A percentile compares a stretch with the other conserved stretches of the same genome.
Evolutionary conservation across 257 asterid genomes (phyloP).

Genomic region (Henckelia pumila): DNA sequence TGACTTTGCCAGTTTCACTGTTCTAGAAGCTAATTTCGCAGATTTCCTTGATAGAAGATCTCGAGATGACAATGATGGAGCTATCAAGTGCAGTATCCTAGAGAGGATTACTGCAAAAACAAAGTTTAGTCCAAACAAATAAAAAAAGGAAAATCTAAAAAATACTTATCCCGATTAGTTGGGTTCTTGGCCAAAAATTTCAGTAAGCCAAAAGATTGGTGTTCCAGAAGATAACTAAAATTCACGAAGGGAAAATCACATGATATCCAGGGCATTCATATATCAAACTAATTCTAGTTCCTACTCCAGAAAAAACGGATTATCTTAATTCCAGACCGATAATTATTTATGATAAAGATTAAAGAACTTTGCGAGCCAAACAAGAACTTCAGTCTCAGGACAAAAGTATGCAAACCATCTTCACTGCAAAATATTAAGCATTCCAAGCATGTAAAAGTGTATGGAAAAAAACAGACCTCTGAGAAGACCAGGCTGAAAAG

Average conservation of each 20-base stretch:
- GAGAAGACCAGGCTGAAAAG: constrained; percentile 72
- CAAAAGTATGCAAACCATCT: not conserved
- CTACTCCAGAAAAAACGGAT: not conserved
- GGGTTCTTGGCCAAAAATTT: not conserved
- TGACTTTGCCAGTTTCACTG: constrained; percentile 63
- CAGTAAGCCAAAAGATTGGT: not conserved
- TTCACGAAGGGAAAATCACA: not conserved
- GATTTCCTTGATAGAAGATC: constrained; percentile 53
- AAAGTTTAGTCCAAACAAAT: constrained; percentile 19
- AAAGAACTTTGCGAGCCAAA: not conserved
- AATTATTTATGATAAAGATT: constrained; percentile 3
- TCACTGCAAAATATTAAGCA: constrained; percentile 2
- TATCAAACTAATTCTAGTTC: not conserved
- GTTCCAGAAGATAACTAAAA: not conserved
- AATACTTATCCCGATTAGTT: not conserved
- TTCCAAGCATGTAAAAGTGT: constrained; percentile 2
- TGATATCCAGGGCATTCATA: not conserved
- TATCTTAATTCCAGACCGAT: constrained; percentile 5
- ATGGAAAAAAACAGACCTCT: constrained; percentile 51
- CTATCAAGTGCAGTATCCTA: constrained; percentile 48
- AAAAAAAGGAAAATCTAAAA: not conserved
- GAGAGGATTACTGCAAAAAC: constrained; percentile 56
- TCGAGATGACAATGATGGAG: constrained; percentile 55
- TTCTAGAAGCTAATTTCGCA: constrained; percentile 55
- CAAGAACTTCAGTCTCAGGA: not conserved